Percentiles rank a stretch among this genome's conserved stretches.
Conservation (phyloP, 2,329 filamentous ascomycete species). For the Claviceps africana region DNA sequence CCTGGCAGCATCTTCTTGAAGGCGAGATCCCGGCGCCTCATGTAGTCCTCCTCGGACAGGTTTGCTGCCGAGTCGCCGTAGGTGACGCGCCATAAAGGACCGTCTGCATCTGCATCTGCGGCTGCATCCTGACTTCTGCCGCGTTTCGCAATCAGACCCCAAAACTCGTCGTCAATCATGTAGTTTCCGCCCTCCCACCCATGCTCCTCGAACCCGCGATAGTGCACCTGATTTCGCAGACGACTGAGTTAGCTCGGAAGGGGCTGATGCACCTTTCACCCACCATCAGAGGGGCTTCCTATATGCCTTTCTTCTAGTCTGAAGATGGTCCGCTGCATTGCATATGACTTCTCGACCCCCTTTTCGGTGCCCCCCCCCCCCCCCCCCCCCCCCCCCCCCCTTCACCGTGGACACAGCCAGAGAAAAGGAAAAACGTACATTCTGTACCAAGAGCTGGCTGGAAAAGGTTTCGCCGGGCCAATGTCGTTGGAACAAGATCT, state of each 20-base stretch:
- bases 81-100: slow-evolving; percentile 35
- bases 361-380: too few species aligned
- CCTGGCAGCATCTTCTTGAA: slow-evolving; percentile 35
- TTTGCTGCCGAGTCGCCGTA: slow-evolving; percentile 33
- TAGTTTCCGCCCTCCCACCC: slow-evolving; percentile 32
- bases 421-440: slow-evolving; percentile 20
- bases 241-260: background rate
- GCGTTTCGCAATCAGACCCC: slow-evolving; percentile 37
- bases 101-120: background rate
- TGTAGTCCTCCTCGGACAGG: slow-evolving; percentile 25
- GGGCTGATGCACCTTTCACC: background rate
- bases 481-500: slow-evolving; percentile 24
- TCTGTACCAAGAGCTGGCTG: slow-evolving; percentile 36
- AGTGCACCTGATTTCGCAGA: slow-evolving; percentile 16
- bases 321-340: too few species aligned
- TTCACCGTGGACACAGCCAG: background rate
- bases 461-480: slow-evolving; percentile 34
- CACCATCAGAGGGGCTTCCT: too few species aligned
- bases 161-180: slow-evolving; percentile 37
- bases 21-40: slow-evolving; percentile 5
- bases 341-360: too few species aligned
- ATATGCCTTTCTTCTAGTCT: too few species aligned
- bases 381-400: too few species aligned
- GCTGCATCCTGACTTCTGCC: slow-evolving; percentile 19
- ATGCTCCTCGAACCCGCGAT: slow-evolving; percentile 31